These are phyloP conservation scores for Linnemannia exigua DNA, from an alignment of 192 early-diverging fungal genomes.

Conservation along the genomic window DNA sequence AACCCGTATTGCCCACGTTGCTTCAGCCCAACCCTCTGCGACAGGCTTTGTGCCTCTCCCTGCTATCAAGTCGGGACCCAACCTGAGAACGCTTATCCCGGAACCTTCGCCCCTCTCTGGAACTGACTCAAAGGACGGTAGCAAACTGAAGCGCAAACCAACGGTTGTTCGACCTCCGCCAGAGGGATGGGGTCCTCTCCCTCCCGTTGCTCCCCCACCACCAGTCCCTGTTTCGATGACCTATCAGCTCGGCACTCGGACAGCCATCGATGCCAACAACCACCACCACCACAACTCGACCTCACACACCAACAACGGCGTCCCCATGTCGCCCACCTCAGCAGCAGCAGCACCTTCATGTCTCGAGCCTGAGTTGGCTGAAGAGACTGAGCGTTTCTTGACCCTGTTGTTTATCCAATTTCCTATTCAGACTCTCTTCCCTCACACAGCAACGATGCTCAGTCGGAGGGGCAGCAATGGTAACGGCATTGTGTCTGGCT, in stretches of 20 bases:
- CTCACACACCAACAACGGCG: not conserved
- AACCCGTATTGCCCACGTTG: not conserved
- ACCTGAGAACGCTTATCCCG: slow-evolving; percentile 34
- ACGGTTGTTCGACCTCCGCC: slow-evolving; percentile 52
- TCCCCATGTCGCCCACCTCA: slow-evolving; percentile 40
- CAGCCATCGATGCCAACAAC: slow-evolving; percentile 2
- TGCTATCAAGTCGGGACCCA: slow-evolving; percentile 53
- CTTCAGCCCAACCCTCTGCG: slow-evolving; percentile 8
- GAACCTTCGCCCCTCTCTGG: slow-evolving; percentile 50
- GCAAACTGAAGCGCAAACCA: slow-evolving; percentile 39
- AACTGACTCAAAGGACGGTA: slow-evolving; percentile 23
- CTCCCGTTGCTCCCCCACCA: slow-evolving; percentile 52
- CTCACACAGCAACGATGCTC: slow-evolving; percentile 16
- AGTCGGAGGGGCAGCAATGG: slow-evolving; percentile 11
- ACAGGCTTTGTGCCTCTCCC: slow-evolving; percentile 46
- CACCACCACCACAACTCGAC: slow-evolving; percentile 8
- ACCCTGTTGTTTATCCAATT: slow-evolving; percentile 52
- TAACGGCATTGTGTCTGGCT: slow-evolving; percentile 31
- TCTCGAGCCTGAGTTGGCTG: slow-evolving; percentile 52
- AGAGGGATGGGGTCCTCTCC: slow-evolving; percentile 55
- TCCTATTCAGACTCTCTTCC: slow-evolving; percentile 55
- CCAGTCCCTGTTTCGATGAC: slow-evolving; percentile 42
- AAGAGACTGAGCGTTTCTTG: slow-evolving; percentile 54
- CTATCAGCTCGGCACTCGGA: slow-evolving; percentile 49
- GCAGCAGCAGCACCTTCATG: slow-evolving; percentile 31